Evolutionary conservation across 352 stramenopile genomes (phyloP).

Genomic region (Pythium volutum): DNA sequence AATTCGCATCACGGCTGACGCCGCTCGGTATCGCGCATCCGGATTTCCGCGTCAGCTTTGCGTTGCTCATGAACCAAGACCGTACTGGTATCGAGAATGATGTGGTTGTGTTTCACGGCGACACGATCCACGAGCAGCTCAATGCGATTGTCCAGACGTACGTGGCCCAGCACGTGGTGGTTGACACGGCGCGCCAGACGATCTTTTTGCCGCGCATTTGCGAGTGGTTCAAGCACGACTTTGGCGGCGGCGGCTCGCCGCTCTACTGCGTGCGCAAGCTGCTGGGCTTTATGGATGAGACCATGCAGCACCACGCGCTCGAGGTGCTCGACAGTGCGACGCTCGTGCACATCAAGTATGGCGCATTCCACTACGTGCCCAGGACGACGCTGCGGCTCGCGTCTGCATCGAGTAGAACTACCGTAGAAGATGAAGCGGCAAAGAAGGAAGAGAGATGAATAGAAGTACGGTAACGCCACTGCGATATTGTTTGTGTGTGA

Average conservation of each 20-base stretch:
- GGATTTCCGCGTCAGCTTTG: conserved; percentile 78
- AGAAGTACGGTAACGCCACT: no score
- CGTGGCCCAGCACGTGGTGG: conserved; percentile 32
- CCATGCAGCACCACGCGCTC: conserved; percentile 44
- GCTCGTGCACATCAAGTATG: conserved; percentile 54
- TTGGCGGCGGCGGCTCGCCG: conserved; percentile 36
- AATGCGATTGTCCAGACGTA: conserved; percentile 45
- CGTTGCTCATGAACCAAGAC: conserved; percentile 56
- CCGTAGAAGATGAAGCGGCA: no score
- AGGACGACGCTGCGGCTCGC: conserved; percentile 20
- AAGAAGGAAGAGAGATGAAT: neutral
- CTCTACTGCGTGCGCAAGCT: conserved; percentile 72
- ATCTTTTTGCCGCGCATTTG: conserved; percentile 64
- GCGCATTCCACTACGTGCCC: conserved; percentile 49
- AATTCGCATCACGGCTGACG: conserved; percentile 11
- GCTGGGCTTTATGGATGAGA: conserved; percentile 57
- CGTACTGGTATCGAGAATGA: neutral
- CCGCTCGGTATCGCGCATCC: conserved; percentile 51
- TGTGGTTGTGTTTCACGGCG: conserved; percentile 30
- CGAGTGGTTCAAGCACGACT: conserved; percentile 77
- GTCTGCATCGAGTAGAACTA: neutral
- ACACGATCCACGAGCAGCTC: conserved; percentile 66
- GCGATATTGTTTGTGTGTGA: neutral
- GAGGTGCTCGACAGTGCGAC: conserved; percentile 40
- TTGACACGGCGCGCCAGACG: conserved; percentile 25